Percentiles rank a stretch among this genome's conserved stretches.
Conservation (phyloP, 202 grass and related monocot genomes). For the Tripidium arundinaceum region DNA sequence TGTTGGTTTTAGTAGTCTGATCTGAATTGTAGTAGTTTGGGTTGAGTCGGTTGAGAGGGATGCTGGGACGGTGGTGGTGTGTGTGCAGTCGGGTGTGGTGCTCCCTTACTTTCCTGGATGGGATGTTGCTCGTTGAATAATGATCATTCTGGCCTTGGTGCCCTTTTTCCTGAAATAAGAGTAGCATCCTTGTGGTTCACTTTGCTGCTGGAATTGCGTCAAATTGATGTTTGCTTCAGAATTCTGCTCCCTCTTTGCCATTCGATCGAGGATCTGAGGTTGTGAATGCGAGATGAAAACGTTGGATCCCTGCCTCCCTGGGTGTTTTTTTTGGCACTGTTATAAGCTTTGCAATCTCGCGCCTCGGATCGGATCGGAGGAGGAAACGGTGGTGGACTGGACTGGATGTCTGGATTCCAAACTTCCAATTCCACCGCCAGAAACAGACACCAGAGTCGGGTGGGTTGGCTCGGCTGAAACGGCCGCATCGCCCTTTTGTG, state of each 20-base stretch:
- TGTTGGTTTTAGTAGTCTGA: neutral
- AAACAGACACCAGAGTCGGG: too few relatives aligned
- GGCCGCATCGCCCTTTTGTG: neutral
- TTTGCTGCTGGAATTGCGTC: neutral
- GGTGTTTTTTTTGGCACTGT: too few relatives aligned
- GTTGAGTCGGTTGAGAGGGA: neutral
- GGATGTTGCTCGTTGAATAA: neutral
- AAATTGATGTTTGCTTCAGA: neutral
- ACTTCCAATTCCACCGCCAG: too few relatives aligned
- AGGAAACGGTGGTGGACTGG: too few relatives aligned
- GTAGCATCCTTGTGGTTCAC: neutral
- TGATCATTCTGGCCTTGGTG: neutral
- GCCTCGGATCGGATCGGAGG: too few relatives aligned
- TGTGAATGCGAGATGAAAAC: neutral
- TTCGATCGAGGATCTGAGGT: neutral
- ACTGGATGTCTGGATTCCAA: too few relatives aligned
- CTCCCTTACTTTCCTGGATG: slow-evolving; percentile 33
- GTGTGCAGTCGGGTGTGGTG: slow-evolving; percentile 29
- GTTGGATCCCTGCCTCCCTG: neutral
- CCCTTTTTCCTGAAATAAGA: neutral
- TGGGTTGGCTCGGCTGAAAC: too few relatives aligned
- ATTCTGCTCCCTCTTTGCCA: neutral
- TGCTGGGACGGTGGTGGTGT: slow-evolving; percentile 4
- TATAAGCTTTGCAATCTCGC: too few relatives aligned
- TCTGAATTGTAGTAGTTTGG: slow-evolving; percentile 27